phyloP scores from a whole-genome alignment of 2,329 filamentous ascomycete genomes.

The Daldinia eschscholtzii region DNA sequence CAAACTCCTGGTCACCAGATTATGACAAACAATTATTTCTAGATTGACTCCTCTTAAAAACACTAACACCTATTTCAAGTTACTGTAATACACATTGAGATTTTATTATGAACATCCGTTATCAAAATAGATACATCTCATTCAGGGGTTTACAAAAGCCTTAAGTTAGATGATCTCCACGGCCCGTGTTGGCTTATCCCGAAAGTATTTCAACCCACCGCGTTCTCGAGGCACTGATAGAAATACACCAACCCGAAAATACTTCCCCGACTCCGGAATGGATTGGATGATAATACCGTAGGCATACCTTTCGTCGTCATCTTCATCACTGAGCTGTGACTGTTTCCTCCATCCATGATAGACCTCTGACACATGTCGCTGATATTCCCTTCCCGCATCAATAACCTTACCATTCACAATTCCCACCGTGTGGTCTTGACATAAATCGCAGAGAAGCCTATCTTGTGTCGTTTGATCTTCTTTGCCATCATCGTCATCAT shows the following conservation, averaged over 20 bases:
- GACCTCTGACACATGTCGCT: conserved; percentile 1
- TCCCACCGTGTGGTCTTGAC: neutral
- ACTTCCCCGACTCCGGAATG: conserved; percentile 7
- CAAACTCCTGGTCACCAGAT: no score
- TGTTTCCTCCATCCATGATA: neutral
- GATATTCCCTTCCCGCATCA: neutral
- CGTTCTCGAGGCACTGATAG: conserved; percentile 13
- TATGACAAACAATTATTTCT: no score
- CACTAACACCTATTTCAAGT: neutral
- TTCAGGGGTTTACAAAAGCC: neutral
- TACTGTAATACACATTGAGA: neutral
- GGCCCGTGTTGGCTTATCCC: neutral
- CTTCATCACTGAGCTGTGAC: neutral
- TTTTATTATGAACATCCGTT: neutral
- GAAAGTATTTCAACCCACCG: conserved; percentile 26
- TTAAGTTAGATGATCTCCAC: neutral
- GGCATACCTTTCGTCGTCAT: neutral
- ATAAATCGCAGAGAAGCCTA: neutral
- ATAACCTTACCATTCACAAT: neutral
- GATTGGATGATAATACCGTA: neutral
- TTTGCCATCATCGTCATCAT: neutral
- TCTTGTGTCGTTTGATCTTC: neutral
- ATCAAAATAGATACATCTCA: neutral
- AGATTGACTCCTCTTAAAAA: neutral
- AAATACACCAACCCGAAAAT: conserved; percentile 26